phyloP scores from a whole-genome alignment of 2,329 filamentous ascomycete genomes.

The Phialemonium atrogriseum region DNA sequence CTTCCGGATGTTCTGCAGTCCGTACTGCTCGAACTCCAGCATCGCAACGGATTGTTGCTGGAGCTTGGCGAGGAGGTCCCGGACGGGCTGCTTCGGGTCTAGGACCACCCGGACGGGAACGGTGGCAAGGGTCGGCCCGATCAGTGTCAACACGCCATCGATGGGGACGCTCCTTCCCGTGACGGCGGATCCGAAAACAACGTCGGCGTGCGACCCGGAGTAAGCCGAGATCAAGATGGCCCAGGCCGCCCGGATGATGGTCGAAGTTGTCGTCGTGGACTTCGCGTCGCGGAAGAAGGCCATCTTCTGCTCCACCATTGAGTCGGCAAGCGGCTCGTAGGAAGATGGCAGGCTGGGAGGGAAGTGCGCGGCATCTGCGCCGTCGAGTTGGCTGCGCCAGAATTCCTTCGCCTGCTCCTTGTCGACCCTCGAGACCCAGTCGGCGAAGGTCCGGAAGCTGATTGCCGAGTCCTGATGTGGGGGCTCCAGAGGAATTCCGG shows the following conservation, averaged over 20 bases:
- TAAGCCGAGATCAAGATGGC: conserved; percentile 28
- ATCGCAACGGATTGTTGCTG: conserved; percentile 13
- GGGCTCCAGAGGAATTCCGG: no score
- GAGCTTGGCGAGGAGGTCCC: conserved; percentile 29
- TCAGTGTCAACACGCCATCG: conserved; percentile 7
- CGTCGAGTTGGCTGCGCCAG: neutral
- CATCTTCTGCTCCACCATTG: neutral
- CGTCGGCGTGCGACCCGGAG: conserved; percentile 25
- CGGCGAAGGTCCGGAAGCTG: neutral
- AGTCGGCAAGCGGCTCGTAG: neutral
- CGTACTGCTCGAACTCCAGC: conserved; percentile 13
- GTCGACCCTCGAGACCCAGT: neutral
- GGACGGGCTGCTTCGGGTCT: conserved; percentile 13
- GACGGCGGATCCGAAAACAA: conserved; percentile 30
- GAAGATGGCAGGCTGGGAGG: no score
- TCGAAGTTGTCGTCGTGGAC: conserved; percentile 20
- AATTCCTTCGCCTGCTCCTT: neutral
- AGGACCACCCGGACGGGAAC: conserved; percentile 27
- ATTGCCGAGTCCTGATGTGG: neutral
- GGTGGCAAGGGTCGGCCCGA: conserved; percentile 25
- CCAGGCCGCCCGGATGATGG: conserved; percentile 33
- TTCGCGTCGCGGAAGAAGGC: no score
- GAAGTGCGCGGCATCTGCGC: neutral
- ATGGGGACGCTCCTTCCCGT: conserved; percentile 22
- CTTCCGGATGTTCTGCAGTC: conserved; percentile 15